Conservation (phyloP, 257 asterid genomes). For the Nemophila menziesii region DNA sequence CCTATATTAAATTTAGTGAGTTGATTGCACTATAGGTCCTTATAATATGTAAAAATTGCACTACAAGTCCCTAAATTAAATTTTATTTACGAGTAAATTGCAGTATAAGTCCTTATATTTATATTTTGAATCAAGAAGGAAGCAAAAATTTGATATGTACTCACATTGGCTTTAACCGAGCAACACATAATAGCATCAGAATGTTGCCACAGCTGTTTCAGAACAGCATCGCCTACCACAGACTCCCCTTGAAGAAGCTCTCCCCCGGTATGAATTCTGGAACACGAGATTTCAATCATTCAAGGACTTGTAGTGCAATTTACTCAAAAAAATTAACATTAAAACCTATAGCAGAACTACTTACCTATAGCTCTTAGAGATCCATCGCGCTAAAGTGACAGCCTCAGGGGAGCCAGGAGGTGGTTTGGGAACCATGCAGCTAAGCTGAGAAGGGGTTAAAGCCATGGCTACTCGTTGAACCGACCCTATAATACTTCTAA, state of each 20-base stretch:
- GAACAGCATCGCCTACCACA: constrained; percentile 45
- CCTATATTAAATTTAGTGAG: neutral
- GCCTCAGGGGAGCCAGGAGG: constrained; percentile 79
- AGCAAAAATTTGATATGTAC: constrained; percentile 8
- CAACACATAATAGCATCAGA: constrained; percentile 88
- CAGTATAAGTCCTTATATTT: too few relatives aligned
- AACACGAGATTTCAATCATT: too few relatives aligned
- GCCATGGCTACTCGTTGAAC: constrained; percentile 92
- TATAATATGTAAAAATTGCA: too few relatives aligned
- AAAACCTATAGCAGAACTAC: too few relatives aligned
- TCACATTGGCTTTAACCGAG: constrained; percentile 67
- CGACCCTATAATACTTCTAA: constrained; percentile 67
- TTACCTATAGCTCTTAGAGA: constrained; percentile 76
- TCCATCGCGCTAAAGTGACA: constrained; percentile 59
- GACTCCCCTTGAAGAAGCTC: constrained; percentile 52
- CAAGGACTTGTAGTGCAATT: too few relatives aligned
- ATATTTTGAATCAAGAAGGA: too few relatives aligned
- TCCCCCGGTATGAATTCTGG: constrained; percentile 68
- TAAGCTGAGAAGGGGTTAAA: constrained; percentile 58
- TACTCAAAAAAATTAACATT: too few relatives aligned
- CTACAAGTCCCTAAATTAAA: neutral
- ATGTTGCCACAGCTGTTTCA: constrained; percentile 88
- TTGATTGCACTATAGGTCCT: too few relatives aligned
- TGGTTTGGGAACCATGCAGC: constrained; percentile 49
- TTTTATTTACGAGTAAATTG: neutral